Conservation (phyloP, 2,329 filamentous ascomycete genomes). For the Massarina eburnea region DNA sequence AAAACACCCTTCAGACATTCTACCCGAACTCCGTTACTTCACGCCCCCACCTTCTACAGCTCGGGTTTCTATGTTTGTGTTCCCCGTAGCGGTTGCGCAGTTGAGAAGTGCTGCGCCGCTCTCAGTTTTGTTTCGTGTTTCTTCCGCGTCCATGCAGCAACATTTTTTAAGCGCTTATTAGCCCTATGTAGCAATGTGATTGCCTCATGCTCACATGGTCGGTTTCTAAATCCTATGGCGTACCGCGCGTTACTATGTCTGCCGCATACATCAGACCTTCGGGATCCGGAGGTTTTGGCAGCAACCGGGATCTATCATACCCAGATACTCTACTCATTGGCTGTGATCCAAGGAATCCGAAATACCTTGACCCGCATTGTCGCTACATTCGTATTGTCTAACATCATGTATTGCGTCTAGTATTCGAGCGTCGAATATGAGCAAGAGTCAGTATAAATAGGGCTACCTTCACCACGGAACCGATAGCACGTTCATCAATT, state of each 20-base stretch:
- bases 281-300: neutral
- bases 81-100: slow-evolving; percentile 5
- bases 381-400: no score
- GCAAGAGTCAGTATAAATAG: neutral
- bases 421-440: no score
- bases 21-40: no score
- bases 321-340: no score
- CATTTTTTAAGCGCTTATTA: neutral
- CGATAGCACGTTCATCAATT: neutral
- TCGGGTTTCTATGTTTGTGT: neutral
- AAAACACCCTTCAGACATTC: no score
- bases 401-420: no score
- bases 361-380: no score
- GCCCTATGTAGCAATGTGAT: neutral
- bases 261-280: neutral
- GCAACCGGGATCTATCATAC: neutral
- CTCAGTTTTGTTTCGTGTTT: slow-evolving; percentile 5
- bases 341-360: no score
- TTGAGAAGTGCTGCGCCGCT: slow-evolving; percentile 4
- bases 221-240: neutral
- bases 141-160: neutral
- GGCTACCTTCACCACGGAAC: neutral
- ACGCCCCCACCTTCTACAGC: neutral
- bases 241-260: slow-evolving; percentile 1
- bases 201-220: neutral